Evolutionary conservation across 805 yeast species (phyloP).

Genomic region (Phaffomyces thermotolerans): DNA sequence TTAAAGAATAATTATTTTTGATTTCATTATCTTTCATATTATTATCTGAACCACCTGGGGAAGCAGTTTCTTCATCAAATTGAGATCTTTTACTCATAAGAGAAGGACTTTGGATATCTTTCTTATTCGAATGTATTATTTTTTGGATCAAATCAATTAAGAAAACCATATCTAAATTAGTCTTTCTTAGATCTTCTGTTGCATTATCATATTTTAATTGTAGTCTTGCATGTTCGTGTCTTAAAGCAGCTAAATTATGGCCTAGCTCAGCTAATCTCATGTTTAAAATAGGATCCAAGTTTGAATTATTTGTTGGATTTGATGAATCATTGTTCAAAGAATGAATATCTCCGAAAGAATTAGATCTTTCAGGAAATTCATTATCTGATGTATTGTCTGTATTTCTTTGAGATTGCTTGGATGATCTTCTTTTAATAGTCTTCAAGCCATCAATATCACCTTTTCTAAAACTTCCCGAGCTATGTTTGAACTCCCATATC

Average conservation of each 20-base stretch:
- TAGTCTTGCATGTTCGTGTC: conserved; percentile 36
- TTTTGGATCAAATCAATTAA: conserved; percentile 40
- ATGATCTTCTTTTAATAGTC: conserved; percentile 71
- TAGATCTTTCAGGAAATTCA: conserved; percentile 18
- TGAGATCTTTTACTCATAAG: not conserved
- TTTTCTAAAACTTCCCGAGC: conserved; percentile 67
- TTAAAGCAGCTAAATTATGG: conserved; percentile 30
- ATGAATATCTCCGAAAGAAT: conserved; percentile 13
- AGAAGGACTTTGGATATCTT: conserved; percentile 1
- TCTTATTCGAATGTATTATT: conserved; percentile 14
- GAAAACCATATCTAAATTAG: conserved; percentile 46
- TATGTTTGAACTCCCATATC: conserved; percentile 84
- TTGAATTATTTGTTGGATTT: not conserved
- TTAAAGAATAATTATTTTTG: conserved; percentile 3
- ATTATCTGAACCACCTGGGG: conserved; percentile 12
- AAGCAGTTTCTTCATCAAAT: conserved; percentile 11
- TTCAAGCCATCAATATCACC: conserved; percentile 74
- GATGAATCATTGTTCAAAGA: not conserved
- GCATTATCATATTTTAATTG: conserved; percentile 41
- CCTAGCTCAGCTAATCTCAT: conserved; percentile 32
- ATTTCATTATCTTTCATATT: not conserved
- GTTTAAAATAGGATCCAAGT: conserved; percentile 19
- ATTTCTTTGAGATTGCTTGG: conserved; percentile 26
- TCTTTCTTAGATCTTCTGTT: conserved; percentile 38
- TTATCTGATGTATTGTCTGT: conserved; percentile 14